Conservation (phyloP, 768 basidiomycete genomes). For the Leccinellum luteum region DNA sequence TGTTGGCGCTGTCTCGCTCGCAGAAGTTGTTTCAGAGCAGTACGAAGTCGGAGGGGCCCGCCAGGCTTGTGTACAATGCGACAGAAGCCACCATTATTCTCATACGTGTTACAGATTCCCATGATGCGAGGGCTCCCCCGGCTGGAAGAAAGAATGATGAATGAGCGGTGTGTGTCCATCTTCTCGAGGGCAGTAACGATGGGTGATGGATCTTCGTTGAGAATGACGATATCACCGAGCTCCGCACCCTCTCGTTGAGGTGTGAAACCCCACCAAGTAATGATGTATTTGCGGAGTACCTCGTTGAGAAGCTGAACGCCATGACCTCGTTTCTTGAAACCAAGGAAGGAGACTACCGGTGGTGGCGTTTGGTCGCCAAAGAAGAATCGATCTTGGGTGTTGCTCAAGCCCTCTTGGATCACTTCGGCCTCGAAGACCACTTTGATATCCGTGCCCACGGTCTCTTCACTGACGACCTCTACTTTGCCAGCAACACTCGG, state of each 20-base stretch:
- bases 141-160: constrained; percentile 71
- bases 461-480: constrained; percentile 92
- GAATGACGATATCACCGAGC: constrained; percentile 68
- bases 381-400: constrained; percentile 47
- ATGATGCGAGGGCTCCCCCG: constrained; percentile 65
- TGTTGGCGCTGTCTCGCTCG: constrained; percentile 32
- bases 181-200: constrained; percentile 56
- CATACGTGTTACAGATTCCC: constrained; percentile 65
- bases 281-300: constrained; percentile 64
- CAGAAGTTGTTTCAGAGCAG: constrained; percentile 52
- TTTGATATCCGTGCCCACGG: constrained; percentile 87
- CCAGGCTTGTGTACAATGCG: constrained; percentile 88
- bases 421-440: constrained; percentile 76
- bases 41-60: constrained; percentile 72
- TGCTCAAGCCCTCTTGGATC: constrained; percentile 38
- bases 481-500: constrained; percentile 87
- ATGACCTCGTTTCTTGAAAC: constrained; percentile 62
- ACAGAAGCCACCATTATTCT: constrained; percentile 82
- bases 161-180: constrained; percentile 59
- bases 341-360: constrained; percentile 63
- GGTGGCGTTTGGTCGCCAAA: constrained; percentile 39
- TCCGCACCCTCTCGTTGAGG: constrained; percentile 39
- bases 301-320: constrained; percentile 67
- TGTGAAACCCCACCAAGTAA: constrained; percentile 74
- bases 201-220: constrained; percentile 72